Conservation (phyloP, 768 basidiomycete species). For the Neoboletus brunneissimus region DNA sequence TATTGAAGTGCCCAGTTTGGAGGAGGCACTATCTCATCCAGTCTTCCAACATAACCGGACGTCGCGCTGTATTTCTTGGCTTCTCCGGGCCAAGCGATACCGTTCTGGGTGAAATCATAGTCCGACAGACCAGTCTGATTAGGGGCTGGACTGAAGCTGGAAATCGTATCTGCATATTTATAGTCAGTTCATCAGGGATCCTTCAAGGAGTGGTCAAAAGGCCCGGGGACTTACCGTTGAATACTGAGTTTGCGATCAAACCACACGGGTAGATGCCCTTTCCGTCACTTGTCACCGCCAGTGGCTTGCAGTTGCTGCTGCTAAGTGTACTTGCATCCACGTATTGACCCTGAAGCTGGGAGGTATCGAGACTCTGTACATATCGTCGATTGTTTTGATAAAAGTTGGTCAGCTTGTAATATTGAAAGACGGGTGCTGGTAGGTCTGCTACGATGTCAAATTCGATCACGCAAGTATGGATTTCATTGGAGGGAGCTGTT, state of each 20-base stretch:
- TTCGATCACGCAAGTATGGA: constrained; percentile 68
- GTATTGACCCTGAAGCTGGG: constrained; percentile 78
- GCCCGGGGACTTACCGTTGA: constrained; percentile 67
- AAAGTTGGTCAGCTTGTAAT: constrained; percentile 96
- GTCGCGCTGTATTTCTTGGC: constrained; percentile 78
- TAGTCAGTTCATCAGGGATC: not conserved
- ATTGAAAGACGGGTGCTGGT: constrained; percentile 74
- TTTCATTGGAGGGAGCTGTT: constrained; percentile 41
- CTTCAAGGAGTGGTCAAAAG: not conserved
- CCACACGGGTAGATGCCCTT: constrained; percentile 91
- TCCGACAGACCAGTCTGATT: constrained; percentile 41
- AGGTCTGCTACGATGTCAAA: constrained; percentile 84
- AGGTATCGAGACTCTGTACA: constrained; percentile 83
- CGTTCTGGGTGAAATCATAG: constrained; percentile 72
- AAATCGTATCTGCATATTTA: constrained; percentile 68
- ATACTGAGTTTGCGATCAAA: constrained; percentile 93
- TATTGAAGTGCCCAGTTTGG: constrained; percentile 84
- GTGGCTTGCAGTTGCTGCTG: constrained; percentile 83
- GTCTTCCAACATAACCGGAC: constrained; percentile 48
- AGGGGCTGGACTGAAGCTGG: constrained; percentile 49
- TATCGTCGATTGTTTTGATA: constrained; percentile 99
- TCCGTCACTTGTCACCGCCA: constrained; percentile 49
- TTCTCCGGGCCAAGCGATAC: constrained; percentile 97
- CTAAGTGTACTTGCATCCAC: constrained; percentile 50
- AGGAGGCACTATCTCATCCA: constrained; percentile 79